phyloP scores from a whole-genome alignment of 441 rosid species.

The Pelargonium cotyledonis region DNA sequence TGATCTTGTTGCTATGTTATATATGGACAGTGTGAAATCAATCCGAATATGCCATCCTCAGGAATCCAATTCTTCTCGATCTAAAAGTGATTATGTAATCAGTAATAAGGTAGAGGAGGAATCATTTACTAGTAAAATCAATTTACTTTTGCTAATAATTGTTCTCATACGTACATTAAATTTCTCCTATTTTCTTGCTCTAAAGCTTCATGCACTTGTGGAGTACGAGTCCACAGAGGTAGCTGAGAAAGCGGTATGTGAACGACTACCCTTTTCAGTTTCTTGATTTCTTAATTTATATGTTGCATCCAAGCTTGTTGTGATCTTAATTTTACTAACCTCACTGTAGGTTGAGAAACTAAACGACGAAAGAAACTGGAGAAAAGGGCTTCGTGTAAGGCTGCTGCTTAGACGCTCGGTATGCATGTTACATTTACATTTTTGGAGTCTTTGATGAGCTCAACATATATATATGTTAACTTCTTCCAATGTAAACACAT shows the following conservation, averaged over 20 bases:
- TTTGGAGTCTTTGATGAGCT: neutral
- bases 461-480: neutral
- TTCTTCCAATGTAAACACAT: neutral
- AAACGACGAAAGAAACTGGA: constrained; percentile 90
- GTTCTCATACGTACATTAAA: neutral
- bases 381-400: constrained; percentile 93
- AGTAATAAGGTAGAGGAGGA: constrained; percentile 19
- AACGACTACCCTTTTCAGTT: too few species aligned
- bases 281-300: too few species aligned
- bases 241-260: constrained; percentile 25
- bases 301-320: too few species aligned
- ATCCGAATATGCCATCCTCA: constrained; percentile 26
- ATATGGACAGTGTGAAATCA: constrained; percentile 21
- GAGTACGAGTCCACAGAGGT: constrained; percentile 20
- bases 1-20: neutral
- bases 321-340: neutral
- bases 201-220: constrained; percentile 9
- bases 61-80: constrained; percentile 18
- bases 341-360: constrained; percentile 59
- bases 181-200: neutral
- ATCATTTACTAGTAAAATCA: neutral
- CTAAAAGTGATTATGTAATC: constrained; percentile 17
- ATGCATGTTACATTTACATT: constrained; percentile 13
- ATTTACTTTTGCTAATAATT: too few species aligned
- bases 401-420: constrained; percentile 83